Evolutionary conservation across 1,284 basidiomycete genomes (phyloP), one percentile per base, ranked within the genome.

Genomic region (Rhodotorula sp.): DNA sequence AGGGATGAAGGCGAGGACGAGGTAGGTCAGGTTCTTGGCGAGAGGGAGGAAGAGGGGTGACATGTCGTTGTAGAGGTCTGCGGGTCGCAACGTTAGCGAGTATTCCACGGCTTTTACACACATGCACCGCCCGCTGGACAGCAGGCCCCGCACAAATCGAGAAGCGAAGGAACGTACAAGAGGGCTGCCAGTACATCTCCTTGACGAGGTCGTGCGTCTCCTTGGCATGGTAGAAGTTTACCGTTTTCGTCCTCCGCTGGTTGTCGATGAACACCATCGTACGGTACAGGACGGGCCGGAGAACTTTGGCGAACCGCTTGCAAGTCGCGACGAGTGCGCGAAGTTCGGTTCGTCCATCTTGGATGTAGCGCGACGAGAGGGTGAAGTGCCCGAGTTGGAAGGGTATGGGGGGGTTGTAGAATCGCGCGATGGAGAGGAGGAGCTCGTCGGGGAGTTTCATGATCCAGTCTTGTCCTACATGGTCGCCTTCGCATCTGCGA

Each of bases 181-280:
- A 58, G 0, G 53, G 64, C 31, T 69, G 64, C 68, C 68, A 69
- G 44, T 69, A 69, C 11, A 69, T 56, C 52, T 69, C 68, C n/a
- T 59, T 55, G 6, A 65, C 64, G 13, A 53, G 52, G 26, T 54
- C 46, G 30, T 69, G 59, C 24, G 55, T 26, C 13, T 48, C 52
- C 44, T 59, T 59, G 4, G 68, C 48, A 0, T 46, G 30, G 46
- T 62, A 69, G 13, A 69, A 56, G 10, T 65, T 56, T 5, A 65
- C 60, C 9, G 68, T 69, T 18, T 59, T 65, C 4, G 64, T 62
- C 16, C 44, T 18, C 16, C 68, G 48, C 22, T 58, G 47, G 26
- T 65, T 44, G 37, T 69, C 68, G 22, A 65, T 56, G 18, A 69
- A 69, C 20, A 62, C 64, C 51, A 69, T 60, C 22, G 60, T 65